Base-by-base conservation (phyloP, 495 filamentous ascomycete genomes). In the Daldinia loculata region DNA sequence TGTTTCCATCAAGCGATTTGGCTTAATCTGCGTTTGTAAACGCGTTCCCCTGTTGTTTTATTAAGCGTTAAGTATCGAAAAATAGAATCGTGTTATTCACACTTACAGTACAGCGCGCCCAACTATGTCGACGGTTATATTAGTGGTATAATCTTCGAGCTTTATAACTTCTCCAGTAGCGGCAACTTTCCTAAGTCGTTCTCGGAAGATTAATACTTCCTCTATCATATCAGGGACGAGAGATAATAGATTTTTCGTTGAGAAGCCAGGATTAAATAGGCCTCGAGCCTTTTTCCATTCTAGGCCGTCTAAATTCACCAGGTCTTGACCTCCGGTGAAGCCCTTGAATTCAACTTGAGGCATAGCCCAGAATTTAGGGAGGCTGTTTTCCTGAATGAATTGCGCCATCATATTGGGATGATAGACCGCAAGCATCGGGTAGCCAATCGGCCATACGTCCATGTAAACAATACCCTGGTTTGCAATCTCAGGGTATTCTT, bases 211-310 rank as follows among this genome's bases (percentile, higher is more conserved):
- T 8, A 64, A 29, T 1, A 70, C 67, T 57, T 84, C 80, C 11
- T 85, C 80, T 6, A 84, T 59, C 52, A 86, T 81, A 17, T 68
- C 50, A 6, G 81, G 79, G 0, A 82, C 75, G 24, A 84, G 67
- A 4, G 70, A 75, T 51, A 81, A 72, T 5, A 86, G 69, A 65
- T 85, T 77, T 34, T 70, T 77, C 1, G 67, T 63, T 14, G 69
- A 73, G 71, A 87, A 86, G 6, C 83, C 84, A 4, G 82, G 82
- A 68, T 82, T 86, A 72, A 85, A 84, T 5, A 80, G 57, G 48
- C 38, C 55, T 29, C 82, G 65, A 77, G 79, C 82, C 19, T 62
- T 70, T 67, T 82, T 84, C 84, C 84, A 84, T 41, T 75, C 61
- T 5, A 58, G 56, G 2, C 81, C 83, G 6, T 83, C 77, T 12